Base-by-base conservation (phyloP, 2,329 filamentous ascomycete species). In the Cladosporium sp. region DNA sequence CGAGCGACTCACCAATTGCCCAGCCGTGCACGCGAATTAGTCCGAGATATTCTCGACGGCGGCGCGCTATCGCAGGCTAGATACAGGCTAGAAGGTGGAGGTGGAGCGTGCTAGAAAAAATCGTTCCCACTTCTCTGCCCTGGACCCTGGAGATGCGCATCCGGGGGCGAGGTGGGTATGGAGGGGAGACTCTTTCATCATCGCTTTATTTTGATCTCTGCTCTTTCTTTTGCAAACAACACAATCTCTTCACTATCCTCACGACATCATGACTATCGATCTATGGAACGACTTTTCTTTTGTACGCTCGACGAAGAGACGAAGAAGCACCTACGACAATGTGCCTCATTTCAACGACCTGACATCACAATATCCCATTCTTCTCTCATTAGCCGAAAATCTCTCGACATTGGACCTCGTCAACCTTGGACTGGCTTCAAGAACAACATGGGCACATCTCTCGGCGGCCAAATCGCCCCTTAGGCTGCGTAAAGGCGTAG, bases 341-440 rank as follows among this genome's bases (percentile, higher is more conserved):
- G 16, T 44, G 49, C 61, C 61, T 7, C 35, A 56, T 11, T 55
- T 63, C 10, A 63, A 63, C 37, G 61, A 65, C 35, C 40, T 65
- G 29, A 65, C 56, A 21, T 65, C 62, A 1, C 62, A 65, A 37
- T 65, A 65, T 44, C 62, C 62, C 14, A 40, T 65, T 40, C 53
- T 65, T 26, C 53, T 53, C 26, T 65, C 62, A 26, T 31, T 65
- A 21, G 62, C 62, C 23, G 40, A 52, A 40, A 59, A 65, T 11
- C 40, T 65, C 6, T 58, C 62, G 28, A 58, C 53, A 21, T n/a
- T 50, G 37, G 62, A 65, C 29, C 53, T 65, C 8, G 21, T 65
- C 14, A 59, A 59, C n/a, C 56, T 65, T 10, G 56, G 62, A 28
- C 29, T 65, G 62, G 29, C 62, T 52, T 65, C 62, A 29, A 65